These are phyloP conservation scores for Lactarius tabidus DNA, from an alignment of 768 basidiomycete species.

Conservation along the genomic window DNA sequence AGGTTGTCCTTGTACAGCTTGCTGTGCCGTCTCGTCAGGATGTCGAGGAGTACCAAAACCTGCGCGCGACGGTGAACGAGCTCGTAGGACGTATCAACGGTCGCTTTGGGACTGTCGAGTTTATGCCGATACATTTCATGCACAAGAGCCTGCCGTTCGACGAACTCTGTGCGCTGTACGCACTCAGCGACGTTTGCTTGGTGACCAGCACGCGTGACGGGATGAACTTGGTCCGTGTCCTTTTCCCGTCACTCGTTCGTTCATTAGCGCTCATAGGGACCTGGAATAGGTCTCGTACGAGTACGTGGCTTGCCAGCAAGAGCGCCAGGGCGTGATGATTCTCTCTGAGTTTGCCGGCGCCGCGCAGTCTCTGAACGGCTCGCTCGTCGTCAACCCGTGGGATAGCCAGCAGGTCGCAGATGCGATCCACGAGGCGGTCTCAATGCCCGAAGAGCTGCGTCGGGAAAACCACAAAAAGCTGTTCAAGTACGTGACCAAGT, in stretches of 20 bases:
- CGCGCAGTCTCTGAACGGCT: conserved; percentile 92
- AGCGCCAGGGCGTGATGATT: conserved; percentile 93
- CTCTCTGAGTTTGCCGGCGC: conserved; percentile 98
- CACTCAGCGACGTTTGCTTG: conserved; percentile 92
- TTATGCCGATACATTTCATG: conserved; percentile 99
- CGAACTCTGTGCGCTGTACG: conserved; percentile 96
- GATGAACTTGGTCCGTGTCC: conserved; percentile 88
- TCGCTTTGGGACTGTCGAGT: conserved; percentile 97
- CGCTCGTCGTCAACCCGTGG: conserved; percentile 98
- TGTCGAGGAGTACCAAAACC: conserved; percentile 98
- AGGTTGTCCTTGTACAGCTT: conserved; percentile 94
- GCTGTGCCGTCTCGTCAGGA: conserved; percentile 97
- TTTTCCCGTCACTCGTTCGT: conserved; percentile 30
- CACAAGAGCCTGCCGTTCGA: conserved; percentile 92
- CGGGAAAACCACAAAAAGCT: conserved; percentile 93
- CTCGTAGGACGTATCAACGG: conserved; percentile 98
- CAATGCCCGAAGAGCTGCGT: conserved; percentile 76
- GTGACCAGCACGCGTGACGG: conserved; percentile 95
- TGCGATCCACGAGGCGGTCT: conserved; percentile 94
- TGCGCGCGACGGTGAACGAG: conserved; percentile 94
- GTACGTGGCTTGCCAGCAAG: conserved; percentile 93
- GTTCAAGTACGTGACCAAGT: conserved; percentile 95
- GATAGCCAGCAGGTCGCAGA: conserved; percentile 98
- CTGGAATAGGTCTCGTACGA: conserved; percentile 91
- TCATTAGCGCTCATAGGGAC: conserved; percentile 2